A percentile compares a stretch with the other conserved stretches of the same genome.
These are phyloP conservation scores for Aspergillus arachidicola DNA, from an alignment of 2,329 filamentous ascomycete species.

Conservation along the genomic window DNA sequence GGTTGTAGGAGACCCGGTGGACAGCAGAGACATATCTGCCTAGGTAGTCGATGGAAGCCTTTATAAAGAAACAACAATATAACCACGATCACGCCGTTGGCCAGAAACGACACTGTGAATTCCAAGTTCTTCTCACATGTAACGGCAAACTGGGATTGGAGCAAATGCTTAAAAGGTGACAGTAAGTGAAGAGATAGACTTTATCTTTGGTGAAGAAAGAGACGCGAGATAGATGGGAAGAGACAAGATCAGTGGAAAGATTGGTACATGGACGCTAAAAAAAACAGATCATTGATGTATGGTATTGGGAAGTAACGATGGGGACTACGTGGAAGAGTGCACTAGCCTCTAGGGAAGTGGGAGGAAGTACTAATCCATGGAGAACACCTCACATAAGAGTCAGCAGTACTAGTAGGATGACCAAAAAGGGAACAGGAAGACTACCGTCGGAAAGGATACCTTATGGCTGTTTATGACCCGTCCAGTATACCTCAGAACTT, in stretches of 20 bases:
- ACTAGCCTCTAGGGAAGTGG: not conserved
- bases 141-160: constrained; percentile 22
- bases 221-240: constrained; percentile 23
- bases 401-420: not conserved
- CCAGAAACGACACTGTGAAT: constrained; percentile 12
- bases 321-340: constrained; percentile 19
- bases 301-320: constrained; percentile 22
- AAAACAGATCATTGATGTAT: constrained; percentile 6
- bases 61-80: constrained; percentile 17
- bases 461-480: not conserved
- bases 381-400: not conserved
- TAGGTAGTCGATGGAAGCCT: not conserved
- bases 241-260: constrained; percentile 21
- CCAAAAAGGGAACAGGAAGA: not conserved
- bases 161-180: constrained; percentile 27
- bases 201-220: constrained; percentile 11
- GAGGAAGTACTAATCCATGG: constrained; percentile 1
- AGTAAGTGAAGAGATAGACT: constrained; percentile 21
- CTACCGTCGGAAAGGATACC: not conserved
- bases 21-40: constrained; percentile 32
- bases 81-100: constrained; percentile 11
- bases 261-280: constrained; percentile 10
- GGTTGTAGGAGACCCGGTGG: constrained; percentile 27
- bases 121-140: constrained; percentile 29
- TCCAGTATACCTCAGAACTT: not conserved